phyloP scores from a whole-genome alignment of 2,329 filamentous ascomycete genomes.

The Teratosphaeriaceae sp. region DNA sequence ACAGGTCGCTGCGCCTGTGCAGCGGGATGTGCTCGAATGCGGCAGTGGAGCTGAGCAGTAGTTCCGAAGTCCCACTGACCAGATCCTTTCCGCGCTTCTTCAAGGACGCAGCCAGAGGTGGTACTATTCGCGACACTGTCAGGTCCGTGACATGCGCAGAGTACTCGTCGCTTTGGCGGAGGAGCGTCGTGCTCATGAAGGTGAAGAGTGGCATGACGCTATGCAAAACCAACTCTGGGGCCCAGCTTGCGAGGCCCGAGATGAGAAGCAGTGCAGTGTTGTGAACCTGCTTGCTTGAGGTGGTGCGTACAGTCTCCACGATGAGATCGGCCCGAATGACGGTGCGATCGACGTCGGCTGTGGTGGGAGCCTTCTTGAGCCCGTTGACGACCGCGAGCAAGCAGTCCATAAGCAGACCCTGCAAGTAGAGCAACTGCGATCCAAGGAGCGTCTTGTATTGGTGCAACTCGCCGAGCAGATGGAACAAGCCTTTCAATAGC shows the following conservation, averaged over 20 bases:
- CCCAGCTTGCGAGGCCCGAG: constrained; percentile 76
- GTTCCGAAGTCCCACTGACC: constrained; percentile 75
- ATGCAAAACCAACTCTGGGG: constrained; percentile 86
- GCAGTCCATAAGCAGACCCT: constrained; percentile 75
- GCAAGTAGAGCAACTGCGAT: constrained; percentile 83
- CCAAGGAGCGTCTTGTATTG: constrained; percentile 73
- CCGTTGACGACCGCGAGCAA: constrained; percentile 77
- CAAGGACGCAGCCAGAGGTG: constrained; percentile 79
- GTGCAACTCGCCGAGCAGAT: constrained; percentile 77
- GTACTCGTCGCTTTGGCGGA: constrained; percentile 92
- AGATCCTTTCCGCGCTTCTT: constrained; percentile 70
- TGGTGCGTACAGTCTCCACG: constrained; percentile 89
- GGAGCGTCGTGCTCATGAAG: constrained; percentile 87
- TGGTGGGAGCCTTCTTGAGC: constrained; percentile 46
- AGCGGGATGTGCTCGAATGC: constrained; percentile 94
- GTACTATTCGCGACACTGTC: constrained; percentile 89
- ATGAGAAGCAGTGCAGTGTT: constrained; percentile 85
- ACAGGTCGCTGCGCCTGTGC: constrained; percentile 75
- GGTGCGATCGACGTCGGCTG: constrained; percentile 60
- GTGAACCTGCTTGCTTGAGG: constrained; percentile 86
- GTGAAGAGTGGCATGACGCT: constrained; percentile 99
- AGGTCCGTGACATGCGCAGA: constrained; percentile 92
- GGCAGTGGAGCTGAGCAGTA: constrained; percentile 91
- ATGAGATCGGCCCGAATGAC: constrained; percentile 83
- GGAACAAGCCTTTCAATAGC: constrained; percentile 73